phyloP scores from a whole-genome alignment of 441 rosid genomes.

The Adansonia madagascariensis region DNA sequence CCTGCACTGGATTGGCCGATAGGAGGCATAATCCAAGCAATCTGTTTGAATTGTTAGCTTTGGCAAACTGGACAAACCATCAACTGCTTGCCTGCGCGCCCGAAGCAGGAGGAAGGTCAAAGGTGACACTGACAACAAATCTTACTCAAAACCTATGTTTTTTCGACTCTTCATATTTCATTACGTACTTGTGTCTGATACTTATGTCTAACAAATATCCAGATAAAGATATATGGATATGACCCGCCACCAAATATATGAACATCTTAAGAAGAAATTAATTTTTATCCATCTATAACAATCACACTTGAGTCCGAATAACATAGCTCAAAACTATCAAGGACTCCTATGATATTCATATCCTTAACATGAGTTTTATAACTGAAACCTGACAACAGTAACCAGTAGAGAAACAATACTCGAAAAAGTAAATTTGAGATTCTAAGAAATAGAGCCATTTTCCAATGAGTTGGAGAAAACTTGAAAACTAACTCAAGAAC shows the following conservation, averaged over 20 bases:
- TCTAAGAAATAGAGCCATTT: slow-evolving; percentile 9
- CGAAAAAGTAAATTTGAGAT: slow-evolving; percentile 2
- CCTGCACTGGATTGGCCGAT: background rate
- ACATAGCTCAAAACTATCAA: background rate
- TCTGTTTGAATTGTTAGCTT: background rate
- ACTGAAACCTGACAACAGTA: slow-evolving; percentile 12
- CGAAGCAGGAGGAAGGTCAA: background rate
- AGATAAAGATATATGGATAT: too few species aligned
- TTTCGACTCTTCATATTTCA: too few species aligned
- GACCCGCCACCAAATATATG: too few species aligned
- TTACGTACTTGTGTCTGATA: too few species aligned
- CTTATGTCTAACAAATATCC: too few species aligned
- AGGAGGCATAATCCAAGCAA: background rate
- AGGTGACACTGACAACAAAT: background rate
- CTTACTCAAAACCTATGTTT: background rate
- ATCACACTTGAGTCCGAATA: too few species aligned
- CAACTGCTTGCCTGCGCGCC: background rate
- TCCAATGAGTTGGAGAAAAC: slow-evolving; percentile 18
- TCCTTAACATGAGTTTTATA: slow-evolving; percentile 1
- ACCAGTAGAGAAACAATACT: slow-evolving; percentile 1
- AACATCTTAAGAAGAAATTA: too few species aligned
- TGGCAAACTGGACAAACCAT: background rate
- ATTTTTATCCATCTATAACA: too few species aligned
- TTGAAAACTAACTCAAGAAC: slow-evolving; percentile 26
- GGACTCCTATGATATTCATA: background rate